These are phyloP conservation scores for Emergomyces orientalis DNA, from an alignment of 2,329 filamentous ascomycete genomes.

Conservation along the genomic window DNA sequence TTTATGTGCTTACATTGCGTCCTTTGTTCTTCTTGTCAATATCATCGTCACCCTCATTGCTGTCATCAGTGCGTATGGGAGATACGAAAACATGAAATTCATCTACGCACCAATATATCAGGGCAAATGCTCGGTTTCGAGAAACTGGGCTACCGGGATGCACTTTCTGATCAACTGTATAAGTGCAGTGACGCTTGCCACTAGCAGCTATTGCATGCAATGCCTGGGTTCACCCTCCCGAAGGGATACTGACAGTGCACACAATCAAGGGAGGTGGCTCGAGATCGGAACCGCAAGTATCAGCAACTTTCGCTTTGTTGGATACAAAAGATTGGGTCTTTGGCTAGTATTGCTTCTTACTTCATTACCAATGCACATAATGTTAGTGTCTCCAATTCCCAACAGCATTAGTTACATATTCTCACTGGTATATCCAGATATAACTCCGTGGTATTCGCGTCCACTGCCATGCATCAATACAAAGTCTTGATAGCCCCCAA, in stretches of 20 bases:
- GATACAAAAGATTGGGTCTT: slow-evolving; percentile 5
- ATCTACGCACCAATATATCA: slow-evolving; percentile 7
- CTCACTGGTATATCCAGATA: slow-evolving; percentile 14
- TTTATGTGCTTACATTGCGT: slow-evolving; percentile 6
- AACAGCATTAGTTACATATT: background rate
- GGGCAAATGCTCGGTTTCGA: slow-evolving; percentile 11
- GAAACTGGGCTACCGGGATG: slow-evolving; percentile 15
- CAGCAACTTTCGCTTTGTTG: slow-evolving; percentile 19
- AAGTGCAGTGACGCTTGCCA: slow-evolving; percentile 25
- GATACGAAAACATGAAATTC: background rate
- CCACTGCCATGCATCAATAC: slow-evolving; percentile 1
- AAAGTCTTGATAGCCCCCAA: slow-evolving; percentile 2
- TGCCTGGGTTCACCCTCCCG: slow-evolving; percentile 25
- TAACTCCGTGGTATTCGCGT: slow-evolving; percentile 15
- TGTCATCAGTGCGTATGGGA: background rate
- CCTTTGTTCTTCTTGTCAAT: slow-evolving; percentile 12
- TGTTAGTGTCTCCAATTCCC: slow-evolving; percentile 9
- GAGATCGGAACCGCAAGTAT: slow-evolving; percentile 24
- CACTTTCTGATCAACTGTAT: slow-evolving; percentile 30
- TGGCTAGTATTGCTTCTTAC: slow-evolving; percentile 10
- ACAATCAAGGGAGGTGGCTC: slow-evolving; percentile 23
- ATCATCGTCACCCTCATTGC: slow-evolving; percentile 9
- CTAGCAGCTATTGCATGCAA: slow-evolving; percentile 32
- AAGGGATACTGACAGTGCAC: slow-evolving; percentile 25
- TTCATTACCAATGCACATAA: slow-evolving; percentile 15